These are phyloP conservation scores for Cicer chorassanicum DNA, from an alignment of 306 rosid genomes.

Conservation along the genomic window DNA sequence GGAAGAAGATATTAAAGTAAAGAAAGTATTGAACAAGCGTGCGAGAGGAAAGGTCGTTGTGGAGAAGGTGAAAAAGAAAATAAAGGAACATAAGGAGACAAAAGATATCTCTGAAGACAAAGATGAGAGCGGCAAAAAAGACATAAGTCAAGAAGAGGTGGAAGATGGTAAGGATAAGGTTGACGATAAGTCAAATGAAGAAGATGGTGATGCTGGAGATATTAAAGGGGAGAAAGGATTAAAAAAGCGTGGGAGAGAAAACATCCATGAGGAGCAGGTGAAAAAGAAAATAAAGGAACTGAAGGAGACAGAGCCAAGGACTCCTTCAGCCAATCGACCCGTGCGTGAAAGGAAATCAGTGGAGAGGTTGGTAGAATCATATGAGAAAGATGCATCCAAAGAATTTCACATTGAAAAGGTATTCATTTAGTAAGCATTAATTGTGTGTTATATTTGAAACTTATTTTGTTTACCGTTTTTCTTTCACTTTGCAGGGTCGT, in stretches of 20 bases:
- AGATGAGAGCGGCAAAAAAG: constrained; percentile 23
- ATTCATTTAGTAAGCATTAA: constrained; percentile 19
- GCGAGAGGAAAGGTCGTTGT: constrained; percentile 49
- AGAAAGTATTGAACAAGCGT: constrained; percentile 55
- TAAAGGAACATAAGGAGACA: no score
- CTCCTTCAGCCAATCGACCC: constrained; percentile 88
- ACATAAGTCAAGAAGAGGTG: constrained; percentile 22
- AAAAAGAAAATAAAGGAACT: constrained; percentile 50
- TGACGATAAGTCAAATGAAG: constrained; percentile 41
- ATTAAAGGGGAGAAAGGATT: constrained; percentile 52
- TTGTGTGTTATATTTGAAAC: background rate
- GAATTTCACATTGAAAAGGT: constrained; percentile 93
- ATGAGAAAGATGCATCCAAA: constrained; percentile 72
- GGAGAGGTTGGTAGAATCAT: constrained; percentile 89
- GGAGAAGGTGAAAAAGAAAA: constrained; percentile 48
- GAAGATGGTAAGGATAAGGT: constrained; percentile 26
- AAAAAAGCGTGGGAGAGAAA: constrained; percentile 53
- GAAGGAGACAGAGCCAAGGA: constrained; percentile 66
- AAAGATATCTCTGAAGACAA: constrained; percentile 17
- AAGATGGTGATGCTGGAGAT: constrained; percentile 45
- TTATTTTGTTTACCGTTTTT: constrained; percentile 37
- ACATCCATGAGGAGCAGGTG: background rate
- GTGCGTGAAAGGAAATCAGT: constrained; percentile 94
- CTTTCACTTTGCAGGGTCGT: constrained; percentile 72
- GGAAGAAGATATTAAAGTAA: constrained; percentile 51